Percentiles rank a stretch among this genome's conserved stretches.
These are phyloP conservation scores for Daphne laureola DNA, from an alignment of 441 rosid genomes.

Conservation along the genomic window DNA sequence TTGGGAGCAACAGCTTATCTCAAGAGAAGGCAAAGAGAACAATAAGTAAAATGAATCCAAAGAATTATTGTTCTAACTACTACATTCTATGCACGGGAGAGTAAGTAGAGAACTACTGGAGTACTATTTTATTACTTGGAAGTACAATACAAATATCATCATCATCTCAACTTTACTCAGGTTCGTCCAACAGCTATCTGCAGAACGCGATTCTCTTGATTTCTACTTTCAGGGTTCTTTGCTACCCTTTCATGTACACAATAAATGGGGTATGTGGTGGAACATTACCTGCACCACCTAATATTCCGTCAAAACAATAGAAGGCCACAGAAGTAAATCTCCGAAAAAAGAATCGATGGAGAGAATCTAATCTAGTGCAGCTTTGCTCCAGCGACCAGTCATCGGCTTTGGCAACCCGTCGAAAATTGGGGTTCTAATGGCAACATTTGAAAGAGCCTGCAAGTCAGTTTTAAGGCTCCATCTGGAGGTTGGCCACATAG, in stretches of 20 bases:
- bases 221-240: not conserved
- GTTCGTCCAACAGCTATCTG: too few relatives aligned
- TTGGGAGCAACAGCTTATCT: too few relatives aligned
- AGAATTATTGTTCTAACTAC: too few relatives aligned
- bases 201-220: not conserved
- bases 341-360: too few relatives aligned
- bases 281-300: not conserved
- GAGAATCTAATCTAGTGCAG: slow-evolving; percentile 56
- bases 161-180: too few relatives aligned
- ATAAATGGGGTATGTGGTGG: not conserved
- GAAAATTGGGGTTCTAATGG: slow-evolving; percentile 53
- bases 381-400: slow-evolving; percentile 49
- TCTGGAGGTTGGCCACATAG: slow-evolving; percentile 43
- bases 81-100: too few relatives aligned
- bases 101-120: too few relatives aligned
- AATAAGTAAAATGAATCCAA: too few relatives aligned
- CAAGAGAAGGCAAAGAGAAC: too few relatives aligned
- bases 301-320: slow-evolving; percentile 1
- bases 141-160: too few relatives aligned
- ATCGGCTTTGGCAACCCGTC: slow-evolving; percentile 69
- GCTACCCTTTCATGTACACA: not conserved
- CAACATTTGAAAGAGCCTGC: slow-evolving; percentile 47
- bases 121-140: too few relatives aligned
- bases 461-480: slow-evolving; percentile 66
- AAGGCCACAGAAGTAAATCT: slow-evolving; percentile 1